A percentile compares a stretch with the other conserved stretches of the same genome.
phyloP scores from a whole-genome alignment of 179 eudicot species.

The Heliamphora pulchella region DNA sequence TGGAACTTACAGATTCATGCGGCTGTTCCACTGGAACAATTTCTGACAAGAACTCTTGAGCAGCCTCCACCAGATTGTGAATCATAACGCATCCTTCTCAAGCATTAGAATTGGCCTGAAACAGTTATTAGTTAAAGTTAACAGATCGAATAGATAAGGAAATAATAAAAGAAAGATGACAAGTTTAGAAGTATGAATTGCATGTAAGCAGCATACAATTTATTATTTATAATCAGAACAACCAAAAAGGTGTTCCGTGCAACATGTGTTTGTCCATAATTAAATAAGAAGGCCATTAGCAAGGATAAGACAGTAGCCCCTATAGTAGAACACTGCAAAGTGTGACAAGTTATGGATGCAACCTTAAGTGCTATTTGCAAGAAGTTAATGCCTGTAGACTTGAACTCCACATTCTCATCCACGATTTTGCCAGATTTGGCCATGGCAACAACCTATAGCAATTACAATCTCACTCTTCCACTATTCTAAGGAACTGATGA shows the following conservation, averaged over 20 bases:
- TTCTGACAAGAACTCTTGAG: slow-evolving; percentile 98
- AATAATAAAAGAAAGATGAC: neutral
- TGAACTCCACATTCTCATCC: neutral
- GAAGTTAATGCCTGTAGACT: neutral
- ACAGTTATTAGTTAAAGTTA: slow-evolving; percentile 3
- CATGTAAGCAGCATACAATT: neutral
- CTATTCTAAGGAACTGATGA: neutral
- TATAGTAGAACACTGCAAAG: neutral
- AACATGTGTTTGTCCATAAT: neutral
- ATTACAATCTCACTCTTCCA: neutral
- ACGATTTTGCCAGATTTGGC: neutral
- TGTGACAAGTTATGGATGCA: neutral
- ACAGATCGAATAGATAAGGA: neutral
- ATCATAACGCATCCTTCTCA: slow-evolving; percentile 99
- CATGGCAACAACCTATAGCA: neutral
- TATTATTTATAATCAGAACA: neutral
- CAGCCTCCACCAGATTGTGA: slow-evolving; percentile 98
- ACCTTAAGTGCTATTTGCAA: neutral
- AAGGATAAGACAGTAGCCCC: neutral
- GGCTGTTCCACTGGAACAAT: slow-evolving; percentile 49
- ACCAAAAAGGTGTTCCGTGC: neutral
- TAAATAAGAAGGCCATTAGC: neutral
- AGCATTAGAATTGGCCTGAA: slow-evolving; percentile 89
- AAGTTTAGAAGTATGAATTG: neutral
- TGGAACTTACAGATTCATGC: slow-evolving; percentile 37